Base-by-base conservation (phyloP, 768 basidiomycete genomes). In the Cyathus striatus region DNA sequence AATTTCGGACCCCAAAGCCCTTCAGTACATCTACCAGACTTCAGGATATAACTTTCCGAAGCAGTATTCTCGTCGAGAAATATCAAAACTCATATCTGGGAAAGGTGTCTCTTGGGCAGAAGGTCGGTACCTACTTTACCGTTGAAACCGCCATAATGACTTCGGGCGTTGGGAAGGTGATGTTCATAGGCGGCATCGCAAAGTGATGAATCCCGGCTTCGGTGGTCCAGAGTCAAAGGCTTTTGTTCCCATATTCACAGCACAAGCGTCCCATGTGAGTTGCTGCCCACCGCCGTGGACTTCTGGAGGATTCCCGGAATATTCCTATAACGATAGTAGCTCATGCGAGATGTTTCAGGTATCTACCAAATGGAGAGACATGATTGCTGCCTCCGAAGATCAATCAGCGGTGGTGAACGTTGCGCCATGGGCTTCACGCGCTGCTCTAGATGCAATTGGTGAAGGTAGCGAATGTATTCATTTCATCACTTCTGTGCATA, bases 371-470 rank as follows among this genome's bases (percentile, higher is more conserved):
- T 73, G 70, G 69, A 68, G 59, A 41, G 65, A 68, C 30, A 46
- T 62, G 10, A 59, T 71, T 41, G 45, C 43, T 32, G 52, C 49
- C 30, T 58, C 58, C 23, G 41, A 50, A 16, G 49, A 62, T 24
- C 55, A 59, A 17, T 57, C 63, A 16, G 50, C 49, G 10, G 55
- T 66, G 5, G 43, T 70, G 9, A 58, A 73, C 50, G 48, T 69
- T 12, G 56, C 65, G 13, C 42, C 47, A 12, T 70, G 69, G 68
- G 45, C 55, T n/a, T 69, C 73, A 21, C 69, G 70, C 3, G 70
- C 69, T 2, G 69, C 73, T 5, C 48, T 78, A 41, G 77, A 77
- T 57, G 68, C 73, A 12, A 71, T 78, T 42, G 77, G 73, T 6
- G 62, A 68, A 55, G 73, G 76, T 73, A 55, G 6, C 50, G 27